Base-by-base conservation (phyloP, 2,329 filamentous ascomycete genomes). In the Cytospora leucostoma region DNA sequence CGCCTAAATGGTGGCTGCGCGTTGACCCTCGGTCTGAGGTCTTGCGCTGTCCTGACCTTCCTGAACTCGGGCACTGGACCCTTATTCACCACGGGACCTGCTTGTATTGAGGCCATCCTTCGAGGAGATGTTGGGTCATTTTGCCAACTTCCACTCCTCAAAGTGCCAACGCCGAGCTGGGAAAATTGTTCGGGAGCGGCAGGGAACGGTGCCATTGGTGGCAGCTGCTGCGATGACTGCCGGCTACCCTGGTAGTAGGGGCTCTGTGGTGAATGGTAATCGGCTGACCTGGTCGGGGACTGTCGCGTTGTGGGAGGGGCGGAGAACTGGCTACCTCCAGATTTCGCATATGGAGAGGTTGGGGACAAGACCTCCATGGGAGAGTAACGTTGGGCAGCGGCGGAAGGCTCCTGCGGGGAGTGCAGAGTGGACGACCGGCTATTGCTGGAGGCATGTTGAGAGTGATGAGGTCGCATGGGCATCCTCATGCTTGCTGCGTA, bases 291-390 rank as follows among this genome's bases (percentile, higher is more conserved):
- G 51, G 88, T 90, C 49, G 94, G 94, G 67, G 93, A 97, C 74
- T 93, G 90, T 66, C 91, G 87, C 69, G 84, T 81, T 70, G 79
- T 73, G 70, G 83, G 75, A 69, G 83, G 76, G 74, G 79, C 76
- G 69, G 80, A 70, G 75, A 82, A 80, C 79, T 89, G 79, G 73
- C 76, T 72, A 67, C 74, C 81, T 68, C 80, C 72, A 79, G 86
- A 66, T 53, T 83, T 73, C 53, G 86, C 84, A 78, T 96, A 96
- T 38, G 92, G 88, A 62, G 91, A 89, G 38, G 89, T 87, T 49
- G 93, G 91, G 65, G 93, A 92, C 66, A 96, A 80, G 17, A 87
- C 85, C 75, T 97, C 94, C 93, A 97, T 97, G 67, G 94, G 95
- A 54, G 94, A 98, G 78, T 98, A 98, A 73, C 93, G 88, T 75